Evolutionary conservation across 768 basidiomycete genomes (phyloP).

Genomic region (Cystoderma amianthinum): DNA sequence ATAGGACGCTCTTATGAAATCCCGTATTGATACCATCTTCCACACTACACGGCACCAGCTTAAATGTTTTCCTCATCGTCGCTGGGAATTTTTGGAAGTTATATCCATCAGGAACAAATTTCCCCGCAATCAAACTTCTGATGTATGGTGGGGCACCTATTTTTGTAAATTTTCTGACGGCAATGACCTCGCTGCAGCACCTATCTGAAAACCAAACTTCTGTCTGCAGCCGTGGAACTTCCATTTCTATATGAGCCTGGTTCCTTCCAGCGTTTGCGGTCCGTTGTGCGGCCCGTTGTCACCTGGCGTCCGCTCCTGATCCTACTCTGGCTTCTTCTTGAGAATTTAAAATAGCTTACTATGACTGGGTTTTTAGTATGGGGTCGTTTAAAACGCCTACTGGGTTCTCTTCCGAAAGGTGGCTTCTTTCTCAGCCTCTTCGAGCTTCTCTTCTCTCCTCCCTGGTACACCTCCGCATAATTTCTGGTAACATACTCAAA

Average conservation of each 20-base stretch:
- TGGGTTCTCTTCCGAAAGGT: background rate
- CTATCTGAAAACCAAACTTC: background rate
- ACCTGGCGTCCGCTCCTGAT: background rate
- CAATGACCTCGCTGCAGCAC: background rate
- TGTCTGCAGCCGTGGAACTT: background rate
- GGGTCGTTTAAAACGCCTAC: background rate
- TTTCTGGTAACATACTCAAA: conserved; percentile 3
- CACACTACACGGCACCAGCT: too few species aligned
- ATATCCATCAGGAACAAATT: background rate
- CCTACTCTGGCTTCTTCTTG: background rate
- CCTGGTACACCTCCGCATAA: background rate
- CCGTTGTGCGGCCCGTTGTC: background rate
- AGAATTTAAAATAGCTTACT: too few species aligned
- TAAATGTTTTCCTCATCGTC: too few species aligned
- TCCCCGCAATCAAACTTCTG: background rate
- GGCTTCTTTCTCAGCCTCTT: background rate
- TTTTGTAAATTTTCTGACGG: too few species aligned
- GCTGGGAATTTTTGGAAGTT: too few species aligned
- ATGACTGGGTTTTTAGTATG: too few species aligned
- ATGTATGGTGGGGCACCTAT: background rate
- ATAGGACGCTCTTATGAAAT: too few species aligned
- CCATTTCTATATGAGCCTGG: background rate
- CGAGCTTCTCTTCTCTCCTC: conserved; percentile 1
- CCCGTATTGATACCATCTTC: too few species aligned
- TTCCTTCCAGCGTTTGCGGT: background rate